Evolutionary conservation across 116 monocot genomes (phyloP), one percentile per base, ranked within the genome.

Genomic region (Thalassia testudinum): DNA sequence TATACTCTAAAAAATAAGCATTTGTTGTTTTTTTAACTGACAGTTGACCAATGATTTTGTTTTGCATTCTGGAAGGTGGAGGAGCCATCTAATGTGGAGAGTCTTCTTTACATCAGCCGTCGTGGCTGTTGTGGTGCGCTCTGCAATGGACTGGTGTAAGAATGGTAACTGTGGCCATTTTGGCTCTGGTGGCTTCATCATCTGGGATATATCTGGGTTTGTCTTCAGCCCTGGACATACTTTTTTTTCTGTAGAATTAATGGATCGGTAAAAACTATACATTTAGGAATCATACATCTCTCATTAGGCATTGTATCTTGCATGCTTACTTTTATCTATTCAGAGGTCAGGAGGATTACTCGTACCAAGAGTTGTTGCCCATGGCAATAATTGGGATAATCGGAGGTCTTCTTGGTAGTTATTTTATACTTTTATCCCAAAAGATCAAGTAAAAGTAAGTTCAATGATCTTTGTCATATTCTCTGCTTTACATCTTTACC

Each of bases 61-160:
- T n/a, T n/a, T n/a, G n/a, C n/a, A n/a, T 65, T 24, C 26, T 56
- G 72, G 51, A 65, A 95, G 95, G 95, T 97, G 97, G 97, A 78
- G 97, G 75, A 97, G 97, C 53, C 97, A 97, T 64, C 85, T 97
- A 52, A 97, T 97, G 97, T 97, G 97, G 97, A 75, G 97, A 72
- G 97, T 97, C 44, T 97, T 97, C 65, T 97, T 97, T 63, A 97
- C 97, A 53, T 97, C 97, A 70, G 97, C 97, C 57, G 65, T 97
- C 53, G 97, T 97, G 56, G 97, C 97, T 73, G 97, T 97, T 66
- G 85, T 85, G 23, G 85, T 97, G 45, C 72, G 82, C 42, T 70
- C 89, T 72, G 97, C 97, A 50, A 97, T 97, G 97, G 68, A 65
- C 43, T 97, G 78, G 97, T 97, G 97, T 60, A 85, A 89, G 53